phyloP scores from a whole-genome alignment of 179 eudicot genomes.

The Beta macrorhiza region DNA sequence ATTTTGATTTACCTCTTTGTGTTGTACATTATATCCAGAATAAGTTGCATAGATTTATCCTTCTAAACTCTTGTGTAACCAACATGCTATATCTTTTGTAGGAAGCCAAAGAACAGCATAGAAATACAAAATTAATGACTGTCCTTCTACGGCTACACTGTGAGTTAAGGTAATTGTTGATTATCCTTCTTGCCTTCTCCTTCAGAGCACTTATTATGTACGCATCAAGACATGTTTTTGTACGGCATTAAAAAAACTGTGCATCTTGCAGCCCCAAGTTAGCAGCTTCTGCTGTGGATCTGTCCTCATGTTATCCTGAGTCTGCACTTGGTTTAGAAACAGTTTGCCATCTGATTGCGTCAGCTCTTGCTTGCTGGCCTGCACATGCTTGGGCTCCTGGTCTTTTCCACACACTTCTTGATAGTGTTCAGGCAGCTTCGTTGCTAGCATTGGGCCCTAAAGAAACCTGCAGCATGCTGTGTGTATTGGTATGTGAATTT shows the following conservation, averaged over 20 bases:
- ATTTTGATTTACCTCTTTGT: not conserved
- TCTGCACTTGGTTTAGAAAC: slow-evolving; percentile 79
- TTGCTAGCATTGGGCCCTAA: slow-evolving; percentile 82
- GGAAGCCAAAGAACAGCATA: slow-evolving; percentile 90
- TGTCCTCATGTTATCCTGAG: slow-evolving; percentile 70
- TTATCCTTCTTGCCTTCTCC: slow-evolving; percentile 11
- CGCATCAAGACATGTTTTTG: not conserved
- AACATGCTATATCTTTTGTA: slow-evolving; percentile 27
- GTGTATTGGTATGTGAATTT: slow-evolving; percentile 60
- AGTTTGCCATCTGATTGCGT: slow-evolving; percentile 86
- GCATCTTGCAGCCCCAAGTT: slow-evolving; percentile 76
- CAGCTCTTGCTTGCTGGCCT: slow-evolving; percentile 98
- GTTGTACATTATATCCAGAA: not conserved
- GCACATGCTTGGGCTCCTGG: slow-evolving; percentile 94
- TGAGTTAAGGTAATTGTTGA: slow-evolving; percentile 67
- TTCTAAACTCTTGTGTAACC: not conserved
- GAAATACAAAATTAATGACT: slow-evolving; percentile 85
- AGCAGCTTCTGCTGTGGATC: slow-evolving; percentile 74
- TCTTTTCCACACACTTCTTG: slow-evolving; percentile 77
- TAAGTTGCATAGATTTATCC: not conserved
- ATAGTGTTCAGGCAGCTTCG: slow-evolving; percentile 83
- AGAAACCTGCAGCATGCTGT: slow-evolving; percentile 85
- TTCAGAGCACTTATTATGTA: not conserved
- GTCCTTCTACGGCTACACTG: slow-evolving; percentile 83
- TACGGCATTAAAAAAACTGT: slow-evolving; percentile 13